Base-by-base conservation (phyloP, 768 basidiomycete species). In the Mycena olivaceomarginata region DNA sequence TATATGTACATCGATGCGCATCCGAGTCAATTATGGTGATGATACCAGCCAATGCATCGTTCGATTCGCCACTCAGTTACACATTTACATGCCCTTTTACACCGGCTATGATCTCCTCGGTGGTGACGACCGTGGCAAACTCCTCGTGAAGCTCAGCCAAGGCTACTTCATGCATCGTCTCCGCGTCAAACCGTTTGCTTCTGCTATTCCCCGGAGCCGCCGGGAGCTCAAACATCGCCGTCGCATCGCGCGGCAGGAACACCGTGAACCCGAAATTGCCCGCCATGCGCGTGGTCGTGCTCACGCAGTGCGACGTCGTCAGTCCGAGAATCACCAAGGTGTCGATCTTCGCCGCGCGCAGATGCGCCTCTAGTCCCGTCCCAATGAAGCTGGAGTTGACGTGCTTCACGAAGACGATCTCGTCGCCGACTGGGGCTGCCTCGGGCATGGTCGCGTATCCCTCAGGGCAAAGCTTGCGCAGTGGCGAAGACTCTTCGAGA, bases 341-440 rank as follows among this genome's bases (percentile, higher is more conserved):
- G 37, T 79, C 75, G 39, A 83, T 81, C 15, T 70, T 48, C 1
- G 39, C 56, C 6, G 73, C 69, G 2, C 76, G 77, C 15, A 83
- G 78, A 31, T 77, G 75, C 60, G 65, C 70, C 60, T 83, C 81
- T 11, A 83, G 76, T 1, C 76, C 77, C n/a, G 81, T 83, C 31
- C 82, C 82, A 46, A 83, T 82, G 77, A 83, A 83, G 15, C 74
- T 74, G 6, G 81, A 82, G 69, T 80, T 80, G 57, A 81, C 82
- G 59, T 75, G 70, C 71, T 83, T 83, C 41, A 79, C 72, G 68
- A 81, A 81, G 13, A 82, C n/a, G 40, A 74, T 41, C 57, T 83
- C 81, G 60, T 69, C 80, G 1, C 67, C 73, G 51, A 76, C 39
- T 8, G 77, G 77, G 10, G 67, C 70, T 10, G 82, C 80, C 56